phyloP scores from a whole-genome alignment of 2,329 filamentous ascomycete species.

The Pseudonectria foliicola region DNA sequence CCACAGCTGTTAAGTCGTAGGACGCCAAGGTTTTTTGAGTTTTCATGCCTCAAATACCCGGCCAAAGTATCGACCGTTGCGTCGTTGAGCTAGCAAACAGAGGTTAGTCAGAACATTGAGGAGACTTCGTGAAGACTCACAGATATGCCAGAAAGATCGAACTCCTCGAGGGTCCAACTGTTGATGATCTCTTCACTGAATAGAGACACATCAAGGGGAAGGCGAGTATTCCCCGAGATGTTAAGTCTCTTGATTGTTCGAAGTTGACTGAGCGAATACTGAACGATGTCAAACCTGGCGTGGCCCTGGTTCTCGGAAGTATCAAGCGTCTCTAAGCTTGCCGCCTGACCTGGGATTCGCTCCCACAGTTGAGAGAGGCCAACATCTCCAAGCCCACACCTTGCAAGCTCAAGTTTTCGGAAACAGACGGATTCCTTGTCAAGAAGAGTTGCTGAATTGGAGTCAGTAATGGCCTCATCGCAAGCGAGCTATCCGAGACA shows the following conservation, averaged over 20 bases:
- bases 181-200: slow-evolving; percentile 38
- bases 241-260: slow-evolving; percentile 40
- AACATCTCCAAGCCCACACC: slow-evolving; percentile 43
- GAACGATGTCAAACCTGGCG: slow-evolving; percentile 40
- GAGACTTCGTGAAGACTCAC: slow-evolving; percentile 23
- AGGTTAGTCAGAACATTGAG: slow-evolving; percentile 6
- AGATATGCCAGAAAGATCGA: slow-evolving; percentile 49
- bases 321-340: slow-evolving; percentile 41
- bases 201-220: slow-evolving; percentile 36
- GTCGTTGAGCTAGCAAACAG: slow-evolving; percentile 37
- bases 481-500: background rate
- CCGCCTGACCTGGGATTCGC: slow-evolving; percentile 37
- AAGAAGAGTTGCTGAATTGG: slow-evolving; percentile 23
- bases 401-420: slow-evolving; percentile 42
- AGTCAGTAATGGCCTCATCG: slow-evolving; percentile 5
- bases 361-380: slow-evolving; percentile 42
- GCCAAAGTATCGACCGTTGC: slow-evolving; percentile 41
- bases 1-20: slow-evolving; percentile 46
- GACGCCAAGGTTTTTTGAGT: slow-evolving; percentile 34
- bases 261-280: slow-evolving; percentile 37
- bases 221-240: slow-evolving; percentile 44
- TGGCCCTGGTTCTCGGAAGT: slow-evolving; percentile 47
- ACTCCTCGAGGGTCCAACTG: slow-evolving; percentile 42
- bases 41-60: slow-evolving; percentile 35
- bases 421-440: slow-evolving; percentile 32